phyloP scores from a whole-genome alignment of 805 yeast genomes.

The Metschnikowia dekortorum region DNA sequence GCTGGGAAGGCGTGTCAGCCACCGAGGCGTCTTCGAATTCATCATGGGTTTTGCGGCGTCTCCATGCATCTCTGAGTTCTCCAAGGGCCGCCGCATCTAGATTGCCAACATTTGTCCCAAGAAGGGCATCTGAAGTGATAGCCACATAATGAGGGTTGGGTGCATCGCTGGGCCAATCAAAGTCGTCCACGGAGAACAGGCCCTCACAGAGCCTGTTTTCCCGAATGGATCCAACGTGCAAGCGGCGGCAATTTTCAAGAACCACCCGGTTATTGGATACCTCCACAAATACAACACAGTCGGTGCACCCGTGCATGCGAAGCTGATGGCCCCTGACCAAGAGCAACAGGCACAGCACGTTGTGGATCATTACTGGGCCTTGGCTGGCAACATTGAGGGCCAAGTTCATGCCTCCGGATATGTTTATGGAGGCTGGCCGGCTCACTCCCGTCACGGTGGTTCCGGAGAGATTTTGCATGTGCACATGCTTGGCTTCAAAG shows the following conservation, averaged over 20 bases:
- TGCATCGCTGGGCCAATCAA: constrained; percentile 13
- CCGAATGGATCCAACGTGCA: constrained; percentile 6
- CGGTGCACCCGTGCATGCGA: constrained; percentile 13
- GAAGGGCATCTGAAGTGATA: background rate
- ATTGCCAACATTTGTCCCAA: background rate
- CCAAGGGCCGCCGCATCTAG: background rate
- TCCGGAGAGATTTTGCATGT: constrained; percentile 7
- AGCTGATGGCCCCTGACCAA: constrained; percentile 16
- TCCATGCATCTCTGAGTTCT: background rate
- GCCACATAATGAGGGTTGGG: constrained; percentile 4
- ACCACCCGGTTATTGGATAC: constrained; percentile 23
- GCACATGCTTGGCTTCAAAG: constrained; percentile 13
- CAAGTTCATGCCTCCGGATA: constrained; percentile 21
- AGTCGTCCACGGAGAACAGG: constrained; percentile 11
- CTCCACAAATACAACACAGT: constrained; percentile 15
- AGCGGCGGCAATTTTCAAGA: constrained; percentile 25
- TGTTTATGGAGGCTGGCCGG: constrained; percentile 4
- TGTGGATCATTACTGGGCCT: constrained; percentile 30
- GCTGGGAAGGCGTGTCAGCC: no score
- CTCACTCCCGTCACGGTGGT: constrained; percentile 1
- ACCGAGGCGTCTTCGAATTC: no score
- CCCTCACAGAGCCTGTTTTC: background rate
- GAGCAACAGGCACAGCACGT: constrained; percentile 9
- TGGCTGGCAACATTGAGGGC: constrained; percentile 19
- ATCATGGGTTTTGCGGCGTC: no score